A percentile compares a stretch with the other conserved stretches of the same genome.
Conservation (phyloP, 192 early-diverging fungal genomes). For the Helicostylum pulchrum region DNA sequence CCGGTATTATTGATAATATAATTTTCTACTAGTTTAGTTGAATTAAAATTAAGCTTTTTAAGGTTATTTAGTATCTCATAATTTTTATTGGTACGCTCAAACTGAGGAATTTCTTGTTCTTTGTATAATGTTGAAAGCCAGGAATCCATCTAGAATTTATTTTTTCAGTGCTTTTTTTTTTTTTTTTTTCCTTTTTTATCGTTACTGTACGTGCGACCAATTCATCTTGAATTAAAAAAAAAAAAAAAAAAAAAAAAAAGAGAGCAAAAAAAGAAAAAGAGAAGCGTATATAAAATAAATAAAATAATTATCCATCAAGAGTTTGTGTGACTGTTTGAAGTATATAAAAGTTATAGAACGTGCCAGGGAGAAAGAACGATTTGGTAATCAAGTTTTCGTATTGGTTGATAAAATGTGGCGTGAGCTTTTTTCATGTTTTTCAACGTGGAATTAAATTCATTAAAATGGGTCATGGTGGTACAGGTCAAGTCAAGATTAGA, state of each 20-base stretch:
- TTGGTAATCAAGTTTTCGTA: not conserved
- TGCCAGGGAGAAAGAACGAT: no score
- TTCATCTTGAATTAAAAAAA: not conserved
- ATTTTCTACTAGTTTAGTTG: no score
- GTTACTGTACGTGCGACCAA: not conserved
- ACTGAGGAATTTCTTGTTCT: not conserved
- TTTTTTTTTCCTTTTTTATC: not conserved
- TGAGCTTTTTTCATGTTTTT: constrained; percentile 13
- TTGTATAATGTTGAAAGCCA: not conserved
- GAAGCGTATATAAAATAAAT: not conserved
- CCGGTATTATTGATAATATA: not conserved
- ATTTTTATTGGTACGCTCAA: not conserved
- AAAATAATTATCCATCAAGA: not conserved
- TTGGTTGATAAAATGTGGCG: constrained; percentile 19
- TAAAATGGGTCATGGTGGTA: not conserved
- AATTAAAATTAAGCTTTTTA: no score
- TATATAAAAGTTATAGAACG: no score
- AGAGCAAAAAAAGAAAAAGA: not conserved
- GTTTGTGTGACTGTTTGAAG: no score
- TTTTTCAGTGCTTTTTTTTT: not conserved
- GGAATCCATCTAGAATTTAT: not conserved
- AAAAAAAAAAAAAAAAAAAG: constrained; percentile 1
- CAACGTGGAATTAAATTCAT: constrained; percentile 1
- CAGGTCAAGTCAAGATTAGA: constrained; percentile 1
- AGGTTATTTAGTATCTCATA: not conserved